A percentile compares a stretch with the other conserved stretches of the same genome.
Evolutionary conservation across 257 asterid species (phyloP).

Genomic region (Solanum dulcamara): DNA sequence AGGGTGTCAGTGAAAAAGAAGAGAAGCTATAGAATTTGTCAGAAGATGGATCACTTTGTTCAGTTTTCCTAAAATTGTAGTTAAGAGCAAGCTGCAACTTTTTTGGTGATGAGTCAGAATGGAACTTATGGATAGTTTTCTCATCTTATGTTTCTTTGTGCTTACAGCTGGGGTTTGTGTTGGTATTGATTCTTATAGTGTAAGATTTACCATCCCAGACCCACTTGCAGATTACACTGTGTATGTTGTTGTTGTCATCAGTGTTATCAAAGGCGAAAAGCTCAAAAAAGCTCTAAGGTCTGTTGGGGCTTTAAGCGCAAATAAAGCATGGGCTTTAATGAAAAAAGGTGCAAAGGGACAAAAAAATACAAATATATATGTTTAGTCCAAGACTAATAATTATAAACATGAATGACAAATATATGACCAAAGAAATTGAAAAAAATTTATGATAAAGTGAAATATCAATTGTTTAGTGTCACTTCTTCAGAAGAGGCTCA

Average conservation of each 20-base stretch:
- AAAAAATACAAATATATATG: too few species aligned
- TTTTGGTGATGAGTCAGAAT: background rate
- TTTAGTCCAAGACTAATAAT: too few species aligned
- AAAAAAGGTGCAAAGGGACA: too few species aligned
- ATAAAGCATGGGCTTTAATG: too few species aligned
- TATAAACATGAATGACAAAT: too few species aligned
- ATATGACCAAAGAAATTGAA: too few species aligned
- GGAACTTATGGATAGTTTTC: background rate
- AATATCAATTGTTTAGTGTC: too few species aligned
- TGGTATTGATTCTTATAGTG: background rate
- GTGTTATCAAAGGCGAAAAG: too few species aligned
- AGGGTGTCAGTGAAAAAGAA: background rate
- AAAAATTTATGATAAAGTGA: too few species aligned
- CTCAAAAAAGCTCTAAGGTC: too few species aligned
- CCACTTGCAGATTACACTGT: background rate
- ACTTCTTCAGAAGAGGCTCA: too few species aligned
- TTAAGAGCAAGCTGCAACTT: background rate
- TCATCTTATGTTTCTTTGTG: background rate
- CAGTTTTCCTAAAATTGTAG: background rate
- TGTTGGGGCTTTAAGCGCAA: too few species aligned
- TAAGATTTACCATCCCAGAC: background rate
- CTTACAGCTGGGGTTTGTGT: background rate
- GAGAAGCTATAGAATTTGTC: background rate
- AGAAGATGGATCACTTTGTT: background rate
- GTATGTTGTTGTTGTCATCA: background rate